phyloP scores from a whole-genome alignment of 805 yeast genomes.

The Sungouiella blattae region DNA sequence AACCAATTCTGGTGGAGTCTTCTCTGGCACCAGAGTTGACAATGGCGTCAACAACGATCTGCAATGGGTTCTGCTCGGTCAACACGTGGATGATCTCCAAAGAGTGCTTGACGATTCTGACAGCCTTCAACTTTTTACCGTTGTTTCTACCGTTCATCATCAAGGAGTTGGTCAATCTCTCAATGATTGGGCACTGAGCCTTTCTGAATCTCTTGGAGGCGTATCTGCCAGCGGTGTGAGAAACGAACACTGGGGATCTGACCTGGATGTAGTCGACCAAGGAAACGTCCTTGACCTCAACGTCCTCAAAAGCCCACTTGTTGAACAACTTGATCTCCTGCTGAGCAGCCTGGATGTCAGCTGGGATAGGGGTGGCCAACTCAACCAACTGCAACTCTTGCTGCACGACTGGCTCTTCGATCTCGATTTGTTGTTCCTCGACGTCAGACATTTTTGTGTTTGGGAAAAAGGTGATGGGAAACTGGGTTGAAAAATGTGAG shows the following conservation, averaged over 20 bases:
- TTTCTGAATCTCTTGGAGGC: conserved; percentile 99
- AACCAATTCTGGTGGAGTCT: conserved; percentile 99
- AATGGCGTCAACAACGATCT: conserved; percentile 97
- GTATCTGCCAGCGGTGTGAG: conserved; percentile 99
- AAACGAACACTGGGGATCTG: conserved; percentile 94
- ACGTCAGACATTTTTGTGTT: conserved; percentile 75
- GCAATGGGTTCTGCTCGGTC: conserved; percentile 99
- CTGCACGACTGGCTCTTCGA: conserved; percentile 72
- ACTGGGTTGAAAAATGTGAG: neutral
- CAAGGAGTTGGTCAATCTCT: conserved; percentile 98
- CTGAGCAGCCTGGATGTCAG: conserved; percentile 93
- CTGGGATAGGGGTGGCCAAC: conserved; percentile 95
- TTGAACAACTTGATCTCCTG: conserved; percentile 96
- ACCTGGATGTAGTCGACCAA: conserved; percentile 97
- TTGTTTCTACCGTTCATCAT: conserved; percentile 99
- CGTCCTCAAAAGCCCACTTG: conserved; percentile 99
- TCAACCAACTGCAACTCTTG: conserved; percentile 80
- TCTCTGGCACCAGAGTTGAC: conserved; percentile 99
- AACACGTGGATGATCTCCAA: conserved; percentile 95
- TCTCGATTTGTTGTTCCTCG: conserved; percentile 53
- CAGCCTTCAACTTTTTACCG: conserved; percentile 99
- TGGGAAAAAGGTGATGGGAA: conserved; percentile 10
- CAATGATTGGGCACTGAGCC: conserved; percentile 99
- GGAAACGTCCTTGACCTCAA: conserved; percentile 96
- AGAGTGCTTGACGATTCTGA: conserved; percentile 99